Percentiles rank a stretch among this genome's conserved stretches.
Evolutionary conservation across 2,329 filamentous ascomycete species (phyloP).

Genomic region (Alternaria panax): DNA sequence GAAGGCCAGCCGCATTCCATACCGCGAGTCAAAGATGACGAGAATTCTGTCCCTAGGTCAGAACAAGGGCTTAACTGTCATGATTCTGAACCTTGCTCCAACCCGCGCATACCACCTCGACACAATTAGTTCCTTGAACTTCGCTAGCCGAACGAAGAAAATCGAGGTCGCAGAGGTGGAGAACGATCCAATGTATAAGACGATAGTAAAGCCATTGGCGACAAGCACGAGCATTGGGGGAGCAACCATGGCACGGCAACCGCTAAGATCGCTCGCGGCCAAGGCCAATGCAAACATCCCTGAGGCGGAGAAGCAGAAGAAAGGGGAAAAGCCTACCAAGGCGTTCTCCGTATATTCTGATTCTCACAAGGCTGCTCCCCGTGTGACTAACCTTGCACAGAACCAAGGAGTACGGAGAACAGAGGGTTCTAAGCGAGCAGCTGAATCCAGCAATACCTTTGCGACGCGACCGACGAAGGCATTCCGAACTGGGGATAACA

Average conservation of each 20-base stretch:
- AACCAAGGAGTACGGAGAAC: constrained; percentile 45
- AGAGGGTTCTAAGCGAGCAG: constrained; percentile 56
- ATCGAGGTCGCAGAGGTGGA: constrained; percentile 96
- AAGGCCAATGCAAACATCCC: constrained; percentile 76
- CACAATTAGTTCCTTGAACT: constrained; percentile 90
- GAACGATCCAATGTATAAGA: constrained; percentile 83
- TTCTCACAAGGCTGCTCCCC: constrained; percentile 41
- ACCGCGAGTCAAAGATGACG: constrained; percentile 97
- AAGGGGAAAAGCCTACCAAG: constrained; percentile 75
- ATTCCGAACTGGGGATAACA: constrained; percentile 46
- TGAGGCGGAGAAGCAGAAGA: constrained; percentile 60
- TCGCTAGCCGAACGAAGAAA: constrained; percentile 93
- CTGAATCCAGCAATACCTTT: constrained; percentile 48
- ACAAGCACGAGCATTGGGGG: constrained; percentile 45
- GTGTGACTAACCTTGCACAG: constrained; percentile 42
- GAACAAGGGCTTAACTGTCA: constrained; percentile 93
- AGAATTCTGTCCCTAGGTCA: constrained; percentile 89
- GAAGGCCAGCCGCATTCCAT: constrained; percentile 79
- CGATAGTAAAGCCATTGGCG: constrained; percentile 49
- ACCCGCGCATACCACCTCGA: constrained; percentile 93
- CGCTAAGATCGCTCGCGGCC: constrained; percentile 77
- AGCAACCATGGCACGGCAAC: constrained; percentile 68
- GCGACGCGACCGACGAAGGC: constrained; percentile 52
- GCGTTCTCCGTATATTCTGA: constrained; percentile 89
- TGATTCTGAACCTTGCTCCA: constrained; percentile 94